Percentiles rank a stretch among this genome's conserved stretches.
phyloP scores from a whole-genome alignment of 2,329 filamentous ascomycete species.

The Sclerotinia borealis region DNA sequence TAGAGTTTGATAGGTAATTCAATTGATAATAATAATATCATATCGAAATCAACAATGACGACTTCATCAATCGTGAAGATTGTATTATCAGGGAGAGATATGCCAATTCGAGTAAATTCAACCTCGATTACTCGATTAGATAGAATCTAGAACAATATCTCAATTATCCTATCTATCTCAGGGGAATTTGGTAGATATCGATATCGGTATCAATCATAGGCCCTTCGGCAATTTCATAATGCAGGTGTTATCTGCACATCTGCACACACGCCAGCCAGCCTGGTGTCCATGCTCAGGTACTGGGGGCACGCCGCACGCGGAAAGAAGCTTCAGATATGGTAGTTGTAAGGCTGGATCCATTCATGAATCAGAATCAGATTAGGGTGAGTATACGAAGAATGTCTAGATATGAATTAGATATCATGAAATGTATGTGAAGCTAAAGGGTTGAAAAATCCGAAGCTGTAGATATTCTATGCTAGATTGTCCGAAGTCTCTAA shows the following conservation, averaged over 20 bases:
- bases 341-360: background rate
- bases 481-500: background rate
- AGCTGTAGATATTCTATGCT: background rate
- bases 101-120: background rate
- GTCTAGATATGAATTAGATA: background rate
- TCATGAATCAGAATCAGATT: too few species aligned
- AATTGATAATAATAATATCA: background rate
- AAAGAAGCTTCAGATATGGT: background rate
- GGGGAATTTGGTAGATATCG: background rate
- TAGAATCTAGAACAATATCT: background rate
- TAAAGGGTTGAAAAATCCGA: background rate
- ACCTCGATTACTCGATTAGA: background rate
- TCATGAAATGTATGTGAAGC: background rate
- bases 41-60: background rate
- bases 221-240: background rate
- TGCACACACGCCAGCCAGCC: slow-evolving; percentile 1
- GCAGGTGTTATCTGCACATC: background rate
- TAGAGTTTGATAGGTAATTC: background rate
- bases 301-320: background rate
- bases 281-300: slow-evolving; percentile 2
- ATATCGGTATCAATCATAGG: background rate
- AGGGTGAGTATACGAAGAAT: background rate
- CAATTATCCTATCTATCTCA: background rate
- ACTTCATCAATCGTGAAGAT: slow-evolving; percentile 8
- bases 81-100: slow-evolving; percentile 9